Conservation (phyloP, 2,329 filamentous ascomycete genomes). For the Chrysoporthe puriensis region DNA sequence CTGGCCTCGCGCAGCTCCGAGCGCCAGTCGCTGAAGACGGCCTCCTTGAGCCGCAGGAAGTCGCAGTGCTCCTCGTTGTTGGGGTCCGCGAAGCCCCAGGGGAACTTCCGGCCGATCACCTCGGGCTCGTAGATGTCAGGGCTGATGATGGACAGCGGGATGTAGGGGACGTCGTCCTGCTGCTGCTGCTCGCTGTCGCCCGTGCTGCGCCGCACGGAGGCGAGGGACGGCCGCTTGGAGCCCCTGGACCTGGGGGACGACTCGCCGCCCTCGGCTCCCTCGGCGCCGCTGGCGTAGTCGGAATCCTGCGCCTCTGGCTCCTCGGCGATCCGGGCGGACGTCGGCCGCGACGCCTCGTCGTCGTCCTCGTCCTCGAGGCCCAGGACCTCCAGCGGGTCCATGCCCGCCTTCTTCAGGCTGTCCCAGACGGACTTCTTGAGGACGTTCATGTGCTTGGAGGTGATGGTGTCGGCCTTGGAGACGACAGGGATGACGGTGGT, state of each 20-base stretch:
- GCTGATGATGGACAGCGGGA: slow-evolving; percentile 91
- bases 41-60: slow-evolving; percentile 86
- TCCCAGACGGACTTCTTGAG: slow-evolving; percentile 91
- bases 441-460: slow-evolving; percentile 89
- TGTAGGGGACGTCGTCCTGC: slow-evolving; percentile 65
- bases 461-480: slow-evolving; percentile 95
- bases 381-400: slow-evolving; percentile 87
- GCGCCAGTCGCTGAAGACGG: slow-evolving; percentile 92
- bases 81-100: slow-evolving; percentile 96
- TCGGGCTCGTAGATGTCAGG: slow-evolving; percentile 87
- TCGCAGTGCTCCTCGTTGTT: slow-evolving; percentile 92
- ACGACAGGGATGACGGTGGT: slow-evolving; percentile 95
- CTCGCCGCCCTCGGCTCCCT: slow-evolving; percentile 32
- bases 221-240: slow-evolving; percentile 51
- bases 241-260: slow-evolving; percentile 41
- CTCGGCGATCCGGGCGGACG: slow-evolving; percentile 58
- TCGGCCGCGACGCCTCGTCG: slow-evolving; percentile 54
- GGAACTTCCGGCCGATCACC: slow-evolving; percentile 82
- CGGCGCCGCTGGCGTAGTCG: slow-evolving; percentile 36
- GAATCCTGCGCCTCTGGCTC: slow-evolving; percentile 39
- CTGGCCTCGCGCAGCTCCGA: slow-evolving; percentile 87
- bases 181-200: slow-evolving; percentile 45
- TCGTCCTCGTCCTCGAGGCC: slow-evolving; percentile 75
- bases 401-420: slow-evolving; percentile 79
- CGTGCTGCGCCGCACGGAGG: slow-evolving; percentile 51